Evolutionary conservation across 192 early-diverging fungal genomes (phyloP), one percentile per base, ranked within the genome.

Genomic region (Funneliformis mosseae): DNA sequence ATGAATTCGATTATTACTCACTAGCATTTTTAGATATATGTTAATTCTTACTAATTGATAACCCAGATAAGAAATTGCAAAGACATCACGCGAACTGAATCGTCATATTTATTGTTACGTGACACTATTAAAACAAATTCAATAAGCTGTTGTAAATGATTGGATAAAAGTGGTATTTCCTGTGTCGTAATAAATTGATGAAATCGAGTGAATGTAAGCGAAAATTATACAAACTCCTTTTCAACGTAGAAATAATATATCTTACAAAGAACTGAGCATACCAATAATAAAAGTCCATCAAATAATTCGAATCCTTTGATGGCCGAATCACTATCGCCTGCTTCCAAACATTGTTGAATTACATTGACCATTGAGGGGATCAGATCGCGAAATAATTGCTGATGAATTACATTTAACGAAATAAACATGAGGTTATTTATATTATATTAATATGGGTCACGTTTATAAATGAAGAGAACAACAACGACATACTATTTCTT

Each of bases 351-450:
- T 80, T 94, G 90, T 81, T 94, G 91, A 77, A 98, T 84, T 0
- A 97, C 94, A 67, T 88, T 90, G 63, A 96, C 95, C 94, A 97
- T 98, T 50, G 87, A 80, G 11, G 96, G 96, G 43, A 97, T 86
- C 55, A 95, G 87, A 18, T 86, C 87, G 73, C 91, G 88, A 83
- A 94, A 96, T 75, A 88, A 88, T 83, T 86, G 86, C 87, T 86
- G 76, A 69, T 68, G 12, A 14, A 3, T 48, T 74, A 27, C 27
- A 28, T 21, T 41, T 69, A 7, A 14, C 16, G 8, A 12, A 28
- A 28, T 3, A 33, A 33, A 33, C 33, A 33, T 33, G 33, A 33
- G 33, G 33, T 33, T 33, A 33, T 33, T n/a, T 33, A 28, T 33
- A 69, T 38, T 33, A 27, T 12, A 69, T 14, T 7, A 55, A 55